Percentiles rank a stretch among this genome's conserved stretches.
Conservation (phyloP, 768 basidiomycete genomes). For the Russula dissimulans region DNA sequence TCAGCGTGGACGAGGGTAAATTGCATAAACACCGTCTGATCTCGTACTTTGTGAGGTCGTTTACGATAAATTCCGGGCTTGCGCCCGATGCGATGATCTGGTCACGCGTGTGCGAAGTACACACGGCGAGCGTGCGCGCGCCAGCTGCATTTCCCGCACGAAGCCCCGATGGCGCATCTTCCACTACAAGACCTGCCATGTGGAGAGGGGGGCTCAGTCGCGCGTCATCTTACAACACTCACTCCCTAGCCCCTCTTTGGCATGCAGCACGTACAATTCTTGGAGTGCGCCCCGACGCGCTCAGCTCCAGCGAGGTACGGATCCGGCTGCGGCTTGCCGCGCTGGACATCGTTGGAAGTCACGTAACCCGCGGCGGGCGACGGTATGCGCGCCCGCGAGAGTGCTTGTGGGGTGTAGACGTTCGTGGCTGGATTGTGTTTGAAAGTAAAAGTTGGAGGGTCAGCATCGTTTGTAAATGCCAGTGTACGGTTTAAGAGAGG, state of each 20-base stretch:
- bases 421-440: constrained; percentile 49
- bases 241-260: not conserved
- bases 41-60: constrained; percentile 56
- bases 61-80: constrained; percentile 56
- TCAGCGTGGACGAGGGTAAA: not conserved
- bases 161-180: constrained; percentile 84
- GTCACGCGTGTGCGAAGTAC: constrained; percentile 63
- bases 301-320: constrained; percentile 77
- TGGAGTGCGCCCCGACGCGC: constrained; percentile 44
- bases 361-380: constrained; percentile 52
- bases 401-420: constrained; percentile 58
- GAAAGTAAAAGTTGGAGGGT: constrained; percentile 29
- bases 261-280: constrained; percentile 40
- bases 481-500: constrained; percentile 22
- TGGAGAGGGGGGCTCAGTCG: constrained; percentile 1
- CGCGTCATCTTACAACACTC: not conserved
- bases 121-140: constrained; percentile 68
- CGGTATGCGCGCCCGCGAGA: constrained; percentile 53
- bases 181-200: constrained; percentile 66
- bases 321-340: constrained; percentile 82
- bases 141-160: constrained; percentile 69
- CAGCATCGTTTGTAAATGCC: too few relatives aligned
- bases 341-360: constrained; percentile 59
- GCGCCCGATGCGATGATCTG: constrained; percentile 43
- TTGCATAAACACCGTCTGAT: not conserved